Conservation (phyloP, 352 stramenopile genomes). For the Phytopythium oedochilum region DNA sequence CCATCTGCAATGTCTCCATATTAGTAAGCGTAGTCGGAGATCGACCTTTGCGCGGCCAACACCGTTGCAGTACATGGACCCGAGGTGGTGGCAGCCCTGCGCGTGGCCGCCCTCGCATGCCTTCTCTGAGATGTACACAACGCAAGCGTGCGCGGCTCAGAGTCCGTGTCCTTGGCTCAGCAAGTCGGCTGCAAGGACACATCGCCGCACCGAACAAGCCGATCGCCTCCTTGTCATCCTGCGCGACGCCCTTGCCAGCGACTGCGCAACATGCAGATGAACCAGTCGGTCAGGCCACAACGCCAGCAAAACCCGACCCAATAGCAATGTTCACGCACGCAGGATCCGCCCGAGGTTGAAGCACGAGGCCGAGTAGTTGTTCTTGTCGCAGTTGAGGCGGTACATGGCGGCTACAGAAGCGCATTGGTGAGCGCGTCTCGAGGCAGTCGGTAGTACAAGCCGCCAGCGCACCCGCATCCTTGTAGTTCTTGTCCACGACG, state of each 20-base stretch:
- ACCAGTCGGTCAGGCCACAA: background rate
- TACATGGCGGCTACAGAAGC: constrained; percentile 59
- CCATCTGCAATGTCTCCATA: background rate
- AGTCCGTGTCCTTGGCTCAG: too few species aligned
- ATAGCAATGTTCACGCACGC: constrained; percentile 26
- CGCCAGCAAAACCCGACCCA: background rate
- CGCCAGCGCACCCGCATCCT: constrained; percentile 42
- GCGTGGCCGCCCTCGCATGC: constrained; percentile 65
- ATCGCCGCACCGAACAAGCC: constrained; percentile 60
- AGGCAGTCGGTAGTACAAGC: too few species aligned
- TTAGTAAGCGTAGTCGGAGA: too few species aligned
- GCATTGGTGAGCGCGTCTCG: constrained; percentile 36
- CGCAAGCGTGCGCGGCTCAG: background rate
- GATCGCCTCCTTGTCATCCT: constrained; percentile 64
- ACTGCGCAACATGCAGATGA: constrained; percentile 29
- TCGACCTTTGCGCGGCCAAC: constrained; percentile 66
- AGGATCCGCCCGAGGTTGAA: constrained; percentile 85
- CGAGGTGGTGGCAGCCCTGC: constrained; percentile 82
- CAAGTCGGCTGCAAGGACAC: background rate
- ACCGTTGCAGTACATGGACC: constrained; percentile 74
- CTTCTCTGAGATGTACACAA: constrained; percentile 44
- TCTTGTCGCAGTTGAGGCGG: constrained; percentile 80
- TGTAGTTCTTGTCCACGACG: constrained; percentile 86
- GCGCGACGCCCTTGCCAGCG: constrained; percentile 65
- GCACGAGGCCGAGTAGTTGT: constrained; percentile 74